Conservation (phyloP, 2,329 filamentous ascomycete species). For the Stachybotrys echinatus region DNA sequence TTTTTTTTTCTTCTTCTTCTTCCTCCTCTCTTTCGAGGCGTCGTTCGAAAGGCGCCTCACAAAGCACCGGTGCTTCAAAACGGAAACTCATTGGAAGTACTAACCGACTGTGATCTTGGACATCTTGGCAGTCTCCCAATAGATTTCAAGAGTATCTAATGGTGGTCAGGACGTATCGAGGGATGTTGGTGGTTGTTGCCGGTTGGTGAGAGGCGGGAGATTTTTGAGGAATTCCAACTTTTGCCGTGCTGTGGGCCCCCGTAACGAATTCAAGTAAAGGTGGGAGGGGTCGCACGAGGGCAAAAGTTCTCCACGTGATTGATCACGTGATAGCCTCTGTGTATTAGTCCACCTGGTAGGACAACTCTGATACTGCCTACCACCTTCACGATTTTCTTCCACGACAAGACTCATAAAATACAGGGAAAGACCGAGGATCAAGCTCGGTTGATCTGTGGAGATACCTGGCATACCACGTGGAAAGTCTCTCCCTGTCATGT, state of each 20-base stretch:
- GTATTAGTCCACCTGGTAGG: background rate
- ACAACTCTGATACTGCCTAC: background rate
- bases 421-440: too few relatives aligned
- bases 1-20: background rate
- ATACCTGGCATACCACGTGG: too few relatives aligned
- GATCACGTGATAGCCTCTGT: conserved; percentile 18
- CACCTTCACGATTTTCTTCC: background rate
- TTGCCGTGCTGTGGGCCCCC: conserved; percentile 17
- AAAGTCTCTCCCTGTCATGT: background rate
- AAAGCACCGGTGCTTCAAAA: too few relatives aligned
- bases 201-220: conserved; percentile 11
- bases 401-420: background rate
- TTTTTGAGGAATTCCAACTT: conserved; percentile 18
- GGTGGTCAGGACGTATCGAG: conserved; percentile 48
- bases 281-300: conserved; percentile 17
- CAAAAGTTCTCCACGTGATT: conserved; percentile 28
- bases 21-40: too few relatives aligned
- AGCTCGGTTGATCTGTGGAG: too few relatives aligned
- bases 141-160: conserved; percentile 62
- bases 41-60: too few relatives aligned
- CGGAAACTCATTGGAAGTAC: too few relatives aligned
- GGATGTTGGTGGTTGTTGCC: conserved; percentile 6
- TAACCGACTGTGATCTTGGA: conserved; percentile 79
- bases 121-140: conserved; percentile 86
- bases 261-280: conserved; percentile 15